Evolutionary conservation across 1,284 basidiomycete genomes (phyloP).

Genomic region (Apiotrichum montevideense): DNA sequence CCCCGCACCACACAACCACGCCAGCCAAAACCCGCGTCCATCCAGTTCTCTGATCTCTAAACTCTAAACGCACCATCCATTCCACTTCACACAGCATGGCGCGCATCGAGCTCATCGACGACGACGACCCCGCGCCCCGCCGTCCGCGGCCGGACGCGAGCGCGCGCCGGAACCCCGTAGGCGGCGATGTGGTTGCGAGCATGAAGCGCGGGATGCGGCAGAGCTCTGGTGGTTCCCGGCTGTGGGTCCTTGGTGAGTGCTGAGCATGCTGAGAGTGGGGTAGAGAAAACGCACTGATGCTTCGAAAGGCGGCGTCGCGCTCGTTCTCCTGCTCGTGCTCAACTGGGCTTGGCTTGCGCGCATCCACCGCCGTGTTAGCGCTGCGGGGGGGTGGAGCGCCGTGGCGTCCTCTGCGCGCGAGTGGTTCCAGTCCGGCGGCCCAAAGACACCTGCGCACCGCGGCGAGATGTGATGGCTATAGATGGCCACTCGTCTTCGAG

Average conservation of each 20-base stretch:
- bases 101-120: background rate
- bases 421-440: background rate
- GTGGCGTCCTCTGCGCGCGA: background rate
- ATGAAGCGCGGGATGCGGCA: constrained; percentile 27
- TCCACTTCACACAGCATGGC: background rate
- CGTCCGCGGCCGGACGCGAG: background rate
- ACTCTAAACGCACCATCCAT: no score
- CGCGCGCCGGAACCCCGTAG: constrained; percentile 15
- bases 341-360: constrained; percentile 21
- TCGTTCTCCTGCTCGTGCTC: constrained; percentile 17
- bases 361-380: constrained; percentile 1
- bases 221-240: background rate
- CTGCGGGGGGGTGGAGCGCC: constrained; percentile 10
- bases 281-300: constrained; percentile 4
- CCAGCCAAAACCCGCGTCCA: no score
- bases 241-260: constrained; percentile 7
- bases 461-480: no score
- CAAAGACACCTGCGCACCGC: no score
- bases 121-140: background rate
- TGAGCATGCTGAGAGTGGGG: background rate
- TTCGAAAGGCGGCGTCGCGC: constrained; percentile 12
- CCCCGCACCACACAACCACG: no score
- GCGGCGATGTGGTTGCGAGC: constrained; percentile 27
- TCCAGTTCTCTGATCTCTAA: no score
- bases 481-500: no score